Evolutionary conservation across 768 basidiomycete species (phyloP).

Genomic region (Podaxis rugospora): DNA sequence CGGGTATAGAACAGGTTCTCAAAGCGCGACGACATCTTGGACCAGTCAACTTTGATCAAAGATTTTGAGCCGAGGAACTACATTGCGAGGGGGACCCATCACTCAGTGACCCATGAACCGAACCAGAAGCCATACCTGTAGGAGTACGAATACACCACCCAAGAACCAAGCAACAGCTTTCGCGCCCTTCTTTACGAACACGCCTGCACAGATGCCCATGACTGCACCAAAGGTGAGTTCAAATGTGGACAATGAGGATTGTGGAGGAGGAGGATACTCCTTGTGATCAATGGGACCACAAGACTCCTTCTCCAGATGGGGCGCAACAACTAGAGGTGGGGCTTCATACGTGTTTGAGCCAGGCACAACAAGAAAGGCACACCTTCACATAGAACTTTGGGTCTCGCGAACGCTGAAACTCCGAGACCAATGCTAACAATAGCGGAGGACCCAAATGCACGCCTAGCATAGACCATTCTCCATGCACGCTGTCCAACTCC

Average conservation of each 20-base stretch:
- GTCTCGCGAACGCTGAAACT: conserved; percentile 29
- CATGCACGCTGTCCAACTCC: background rate
- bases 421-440: conserved; percentile 43
- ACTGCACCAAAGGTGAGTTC: conserved; percentile 89
- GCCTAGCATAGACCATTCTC: background rate
- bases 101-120: background rate
- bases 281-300: background rate
- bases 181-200: conserved; percentile 95
- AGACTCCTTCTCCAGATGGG: background rate
- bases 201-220: conserved; percentile 82
- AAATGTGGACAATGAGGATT: conserved; percentile 73
- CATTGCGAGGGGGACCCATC: background rate
- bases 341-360: background rate
- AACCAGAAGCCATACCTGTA: conserved; percentile 58
- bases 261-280: conserved; percentile 46
- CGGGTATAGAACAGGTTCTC: conserved; percentile 68
- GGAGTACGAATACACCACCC: conserved; percentile 87
- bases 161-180: conserved; percentile 77
- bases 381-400: conserved; percentile 53
- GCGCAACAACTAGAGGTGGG: background rate
- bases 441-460: conserved; percentile 25
- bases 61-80: conserved; percentile 80
- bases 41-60: conserved; percentile 80
- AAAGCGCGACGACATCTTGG: conserved; percentile 56
- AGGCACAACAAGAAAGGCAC: conserved; percentile 13